These are phyloP conservation scores for Geosmithia putterillii DNA, from an alignment of 2,329 filamentous ascomycete species.

Conservation along the genomic window DNA sequence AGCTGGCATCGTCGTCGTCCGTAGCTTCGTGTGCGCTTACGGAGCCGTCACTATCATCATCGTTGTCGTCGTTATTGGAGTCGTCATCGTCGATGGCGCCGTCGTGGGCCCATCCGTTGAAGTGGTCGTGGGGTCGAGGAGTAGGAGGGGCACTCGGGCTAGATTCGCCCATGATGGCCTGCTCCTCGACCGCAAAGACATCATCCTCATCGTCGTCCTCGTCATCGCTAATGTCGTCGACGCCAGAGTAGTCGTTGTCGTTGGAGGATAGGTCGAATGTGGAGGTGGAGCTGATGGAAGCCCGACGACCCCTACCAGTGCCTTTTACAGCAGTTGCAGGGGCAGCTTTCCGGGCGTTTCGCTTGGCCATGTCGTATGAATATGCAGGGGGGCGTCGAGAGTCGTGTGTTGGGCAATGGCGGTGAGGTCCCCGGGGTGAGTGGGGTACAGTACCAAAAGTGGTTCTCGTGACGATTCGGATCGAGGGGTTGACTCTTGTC, in stretches of 20 bases:
- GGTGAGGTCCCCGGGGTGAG: constrained; percentile 1
- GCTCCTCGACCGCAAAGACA: constrained; percentile 67
- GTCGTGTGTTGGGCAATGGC: neutral
- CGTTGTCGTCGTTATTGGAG: constrained; percentile 23
- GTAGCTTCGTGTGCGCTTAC: constrained; percentile 13
- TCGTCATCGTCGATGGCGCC: constrained; percentile 19
- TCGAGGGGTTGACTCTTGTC: neutral
- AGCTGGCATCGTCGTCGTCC: constrained; percentile 30
- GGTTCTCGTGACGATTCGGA: neutral
- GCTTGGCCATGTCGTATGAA: neutral
- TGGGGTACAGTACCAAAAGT: constrained; percentile 5
- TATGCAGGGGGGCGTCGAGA: neutral
- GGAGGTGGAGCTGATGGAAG: constrained; percentile 41
- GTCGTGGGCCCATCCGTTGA: constrained; percentile 11
- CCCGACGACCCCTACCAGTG: constrained; percentile 26
- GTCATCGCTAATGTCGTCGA: constrained; percentile 69
- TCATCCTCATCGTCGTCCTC: constrained; percentile 69
- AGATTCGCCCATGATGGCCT: constrained; percentile 48
- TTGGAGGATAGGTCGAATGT: constrained; percentile 52
- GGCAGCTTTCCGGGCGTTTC: constrained; percentile 25
- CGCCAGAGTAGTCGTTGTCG: constrained; percentile 60
- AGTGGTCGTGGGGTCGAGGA: constrained; percentile 32
- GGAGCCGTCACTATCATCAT: constrained; percentile 25
- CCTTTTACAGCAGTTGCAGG: constrained; percentile 27
- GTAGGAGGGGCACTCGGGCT: constrained; percentile 24